phyloP scores from a whole-genome alignment of 345 rosid genomes.

The Excoecaria agallocha region DNA sequence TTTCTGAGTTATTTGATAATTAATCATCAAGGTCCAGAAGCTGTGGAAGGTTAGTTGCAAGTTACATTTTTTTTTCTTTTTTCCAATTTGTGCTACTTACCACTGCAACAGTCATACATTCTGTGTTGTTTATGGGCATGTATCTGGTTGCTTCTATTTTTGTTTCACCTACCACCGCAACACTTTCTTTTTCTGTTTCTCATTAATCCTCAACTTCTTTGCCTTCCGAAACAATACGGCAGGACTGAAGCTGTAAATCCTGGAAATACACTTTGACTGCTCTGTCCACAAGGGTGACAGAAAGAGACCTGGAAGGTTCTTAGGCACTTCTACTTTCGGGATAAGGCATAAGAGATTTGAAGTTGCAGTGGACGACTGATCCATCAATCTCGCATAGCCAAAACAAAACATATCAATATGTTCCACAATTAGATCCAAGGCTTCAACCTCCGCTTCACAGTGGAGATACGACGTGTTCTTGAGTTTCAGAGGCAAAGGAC shows the following conservation, averaged over 20 bases:
- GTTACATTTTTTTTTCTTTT: background rate
- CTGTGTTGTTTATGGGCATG: background rate
- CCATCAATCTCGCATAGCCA: no score
- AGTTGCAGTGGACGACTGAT: no score
- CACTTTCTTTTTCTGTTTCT: background rate
- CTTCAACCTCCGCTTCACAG: no score
- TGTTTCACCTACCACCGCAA: background rate
- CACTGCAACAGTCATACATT: background rate
- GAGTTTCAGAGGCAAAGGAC: no score
- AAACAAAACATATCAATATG: no score
- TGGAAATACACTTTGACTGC: constrained; percentile 92
- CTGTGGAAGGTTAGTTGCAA: constrained; percentile 63
- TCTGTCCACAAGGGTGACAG: constrained; percentile 84
- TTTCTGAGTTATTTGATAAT: background rate
- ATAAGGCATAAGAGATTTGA: no score
- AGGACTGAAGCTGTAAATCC: constrained; percentile 55
- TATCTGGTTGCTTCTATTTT: background rate
- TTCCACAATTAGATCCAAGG: no score
- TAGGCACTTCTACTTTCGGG: no score
- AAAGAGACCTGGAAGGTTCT: constrained; percentile 83
- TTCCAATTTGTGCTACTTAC: background rate
- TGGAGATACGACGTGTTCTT: no score
- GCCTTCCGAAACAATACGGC: constrained; percentile 11
- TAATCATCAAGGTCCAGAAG: constrained; percentile 66
- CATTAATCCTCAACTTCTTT: background rate